phyloP scores from a whole-genome alignment of 2,329 filamentous ascomycete genomes.

The Fusarium miscanthi region DNA sequence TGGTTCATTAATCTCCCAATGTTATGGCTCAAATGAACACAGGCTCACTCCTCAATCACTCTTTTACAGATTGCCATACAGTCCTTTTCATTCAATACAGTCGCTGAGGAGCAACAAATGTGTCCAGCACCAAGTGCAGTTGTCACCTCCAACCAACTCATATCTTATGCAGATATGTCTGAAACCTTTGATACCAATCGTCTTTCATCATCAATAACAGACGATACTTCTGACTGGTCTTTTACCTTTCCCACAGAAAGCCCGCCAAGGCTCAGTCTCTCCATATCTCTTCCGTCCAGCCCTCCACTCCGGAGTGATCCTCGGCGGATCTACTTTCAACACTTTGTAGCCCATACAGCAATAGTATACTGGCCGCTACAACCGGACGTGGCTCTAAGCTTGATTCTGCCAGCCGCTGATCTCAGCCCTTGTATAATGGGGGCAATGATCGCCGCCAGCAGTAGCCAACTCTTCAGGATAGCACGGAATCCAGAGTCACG shows the following conservation, averaged over 20 bases:
- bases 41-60: not conserved
- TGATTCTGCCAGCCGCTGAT: slow-evolving; percentile 6
- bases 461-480: slow-evolving; percentile 3
- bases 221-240: fast-evolving
- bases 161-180: no score
- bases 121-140: not conserved
- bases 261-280: not conserved
- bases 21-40: fast-evolving
- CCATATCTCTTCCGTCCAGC: not conserved
- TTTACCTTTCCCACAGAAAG: fast-evolving
- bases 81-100: no score
- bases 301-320: slow-evolving; percentile 3
- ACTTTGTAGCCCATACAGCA: slow-evolving; percentile 12
- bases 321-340: slow-evolving; percentile 9
- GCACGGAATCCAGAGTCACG: not conserved
- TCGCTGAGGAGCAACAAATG: not conserved
- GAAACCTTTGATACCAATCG: not conserved
- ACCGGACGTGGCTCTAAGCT: not conserved
- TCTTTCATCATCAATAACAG: fast-evolving
- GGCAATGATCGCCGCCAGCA: slow-evolving; percentile 13
- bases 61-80: not conserved
- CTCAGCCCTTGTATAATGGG: slow-evolving; percentile 12
- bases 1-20: fast-evolving
- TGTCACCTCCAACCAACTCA: not conserved
- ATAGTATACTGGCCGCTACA: slow-evolving; percentile 12